A percentile compares a stretch with the other conserved stretches of the same genome.
Evolutionary conservation across 176 grass and related monocot genomes (phyloP).

Genomic region (Guadua angustifolia): DNA sequence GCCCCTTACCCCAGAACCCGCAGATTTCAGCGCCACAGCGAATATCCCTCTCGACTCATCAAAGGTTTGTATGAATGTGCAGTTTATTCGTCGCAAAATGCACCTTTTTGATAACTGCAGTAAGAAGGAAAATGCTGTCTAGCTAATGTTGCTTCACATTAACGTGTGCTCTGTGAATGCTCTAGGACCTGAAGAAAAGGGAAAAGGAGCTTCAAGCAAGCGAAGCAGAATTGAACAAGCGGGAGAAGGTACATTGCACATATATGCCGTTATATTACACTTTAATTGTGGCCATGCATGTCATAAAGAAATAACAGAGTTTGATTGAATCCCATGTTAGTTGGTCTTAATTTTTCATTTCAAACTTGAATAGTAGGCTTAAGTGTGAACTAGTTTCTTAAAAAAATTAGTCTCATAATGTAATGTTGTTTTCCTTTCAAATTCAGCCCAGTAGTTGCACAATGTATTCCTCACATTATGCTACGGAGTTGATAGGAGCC

Average conservation of each 20-base stretch:
- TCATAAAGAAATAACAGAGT: neutral
- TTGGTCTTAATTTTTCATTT: constrained; percentile 8
- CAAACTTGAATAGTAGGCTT: neutral
- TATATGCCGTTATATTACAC: neutral
- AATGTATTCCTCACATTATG: constrained; percentile 7
- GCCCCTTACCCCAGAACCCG: constrained; percentile 84
- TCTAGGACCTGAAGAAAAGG: constrained; percentile 85
- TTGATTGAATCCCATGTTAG: neutral
- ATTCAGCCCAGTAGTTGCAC: neutral
- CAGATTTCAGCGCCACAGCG: constrained; percentile 70
- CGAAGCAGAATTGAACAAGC: constrained; percentile 87
- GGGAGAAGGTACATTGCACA: constrained; percentile 68
- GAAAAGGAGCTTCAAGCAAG: constrained; percentile 94
- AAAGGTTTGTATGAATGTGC: constrained; percentile 59
- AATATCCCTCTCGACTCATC: constrained; percentile 86
- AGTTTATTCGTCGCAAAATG: constrained; percentile 14
- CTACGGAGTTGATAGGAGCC: neutral
- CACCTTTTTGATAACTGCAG: neutral
- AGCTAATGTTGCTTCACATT: neutral
- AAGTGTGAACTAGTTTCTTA: constrained; percentile 17
- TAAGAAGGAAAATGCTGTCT: neutral
- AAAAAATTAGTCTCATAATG: neutral
- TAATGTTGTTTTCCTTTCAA: neutral
- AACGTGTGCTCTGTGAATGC: constrained; percentile 21
- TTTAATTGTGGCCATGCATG: neutral